Evolutionary conservation across 306 rosid species (phyloP).

Genomic region (Carpinus fangiana): DNA sequence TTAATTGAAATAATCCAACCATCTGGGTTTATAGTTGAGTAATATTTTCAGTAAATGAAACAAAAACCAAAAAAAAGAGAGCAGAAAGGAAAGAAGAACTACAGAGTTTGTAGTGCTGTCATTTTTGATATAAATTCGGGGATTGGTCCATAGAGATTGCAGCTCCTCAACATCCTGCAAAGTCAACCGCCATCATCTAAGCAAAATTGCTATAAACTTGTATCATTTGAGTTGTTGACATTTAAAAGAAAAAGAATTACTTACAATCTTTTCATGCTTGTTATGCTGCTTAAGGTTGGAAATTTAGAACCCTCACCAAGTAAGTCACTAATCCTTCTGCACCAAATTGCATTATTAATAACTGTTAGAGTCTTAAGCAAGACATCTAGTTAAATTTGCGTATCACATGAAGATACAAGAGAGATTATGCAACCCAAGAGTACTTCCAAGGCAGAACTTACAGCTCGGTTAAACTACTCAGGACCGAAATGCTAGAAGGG

Average conservation of each 20-base stretch:
- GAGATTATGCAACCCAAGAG: neutral
- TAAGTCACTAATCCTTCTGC: conserved; percentile 38
- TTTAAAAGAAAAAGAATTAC: neutral
- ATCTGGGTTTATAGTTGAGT: neutral
- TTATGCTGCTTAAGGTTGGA: conserved; percentile 19
- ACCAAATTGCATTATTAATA: conserved; percentile 1
- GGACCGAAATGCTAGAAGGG: conserved; percentile 24
- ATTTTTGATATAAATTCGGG: neutral
- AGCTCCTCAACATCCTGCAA: conserved; percentile 34
- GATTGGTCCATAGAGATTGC: conserved; percentile 25
- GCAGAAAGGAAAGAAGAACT: neutral
- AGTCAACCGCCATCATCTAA: neutral
- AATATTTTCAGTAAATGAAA: neutral
- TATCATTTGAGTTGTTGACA: neutral
- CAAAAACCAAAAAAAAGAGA: neutral
- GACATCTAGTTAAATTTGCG: neutral
- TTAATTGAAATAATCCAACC: neutral
- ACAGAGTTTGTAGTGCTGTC: conserved; percentile 3
- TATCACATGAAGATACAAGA: neutral
- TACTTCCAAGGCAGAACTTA: conserved; percentile 18
- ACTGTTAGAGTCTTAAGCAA: neutral
- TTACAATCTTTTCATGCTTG: conserved; percentile 10
- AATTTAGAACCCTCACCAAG: conserved; percentile 19
- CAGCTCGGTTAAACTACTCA: conserved; percentile 22
- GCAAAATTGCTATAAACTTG: neutral